phyloP scores from a whole-genome alignment of 2,329 filamentous ascomycete genomes.

The Cercospora sp. region DNA sequence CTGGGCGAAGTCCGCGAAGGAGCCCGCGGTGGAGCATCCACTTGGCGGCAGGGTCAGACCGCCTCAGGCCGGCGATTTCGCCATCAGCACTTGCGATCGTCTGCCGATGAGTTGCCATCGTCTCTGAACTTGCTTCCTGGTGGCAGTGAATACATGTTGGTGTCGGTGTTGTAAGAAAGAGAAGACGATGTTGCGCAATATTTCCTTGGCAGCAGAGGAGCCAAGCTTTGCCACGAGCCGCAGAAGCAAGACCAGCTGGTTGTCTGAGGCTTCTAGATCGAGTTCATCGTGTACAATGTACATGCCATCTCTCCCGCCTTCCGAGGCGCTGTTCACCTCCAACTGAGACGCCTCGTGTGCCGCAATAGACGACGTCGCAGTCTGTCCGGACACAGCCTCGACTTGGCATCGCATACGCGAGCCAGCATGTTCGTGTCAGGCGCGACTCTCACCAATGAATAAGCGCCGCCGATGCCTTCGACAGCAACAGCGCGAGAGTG shows the following conservation, averaged over 20 bases:
- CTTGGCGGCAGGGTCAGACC: slow-evolving; percentile 4
- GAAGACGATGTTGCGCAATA: background rate
- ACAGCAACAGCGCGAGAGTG: too few relatives aligned
- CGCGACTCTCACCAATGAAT: too few relatives aligned
- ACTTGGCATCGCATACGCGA: too few relatives aligned
- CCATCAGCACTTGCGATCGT: background rate
- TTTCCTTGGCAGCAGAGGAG: background rate
- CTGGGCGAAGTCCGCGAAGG: slow-evolving; percentile 1
- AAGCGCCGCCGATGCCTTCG: too few relatives aligned
- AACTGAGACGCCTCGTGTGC: too few relatives aligned
- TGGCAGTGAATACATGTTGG: background rate
- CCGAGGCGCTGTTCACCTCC: too few relatives aligned
- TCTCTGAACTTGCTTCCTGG: background rate
- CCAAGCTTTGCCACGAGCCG: background rate
- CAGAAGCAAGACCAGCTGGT: background rate
- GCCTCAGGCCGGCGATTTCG: background rate
- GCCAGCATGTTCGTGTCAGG: too few relatives aligned
- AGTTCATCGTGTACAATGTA: background rate
- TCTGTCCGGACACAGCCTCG: too few relatives aligned
- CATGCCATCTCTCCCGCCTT: background rate
- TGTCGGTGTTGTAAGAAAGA: background rate
- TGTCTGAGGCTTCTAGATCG: background rate
- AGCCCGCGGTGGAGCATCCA: background rate
- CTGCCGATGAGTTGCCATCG: background rate
- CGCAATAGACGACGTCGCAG: too few relatives aligned